Evolutionary conservation across 2,329 filamentous ascomycete species (phyloP).

Genomic region (Biscogniauxia sp.): DNA sequence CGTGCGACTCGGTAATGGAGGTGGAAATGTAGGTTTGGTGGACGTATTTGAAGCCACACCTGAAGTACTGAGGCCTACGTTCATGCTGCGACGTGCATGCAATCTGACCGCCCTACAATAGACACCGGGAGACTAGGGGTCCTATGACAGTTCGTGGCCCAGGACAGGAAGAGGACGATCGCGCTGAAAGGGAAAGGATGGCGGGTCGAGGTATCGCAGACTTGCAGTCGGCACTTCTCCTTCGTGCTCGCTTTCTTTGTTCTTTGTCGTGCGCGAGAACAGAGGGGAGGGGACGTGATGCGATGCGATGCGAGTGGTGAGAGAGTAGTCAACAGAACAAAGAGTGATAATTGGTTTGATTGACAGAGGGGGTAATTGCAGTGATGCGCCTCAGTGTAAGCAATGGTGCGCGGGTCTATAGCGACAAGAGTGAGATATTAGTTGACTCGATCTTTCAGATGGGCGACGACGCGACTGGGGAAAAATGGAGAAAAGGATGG

Average conservation of each 20-base stretch:
- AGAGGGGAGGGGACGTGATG: conserved; percentile 12
- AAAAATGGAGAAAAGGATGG: conserved; percentile 27
- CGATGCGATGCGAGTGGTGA: conserved; percentile 15
- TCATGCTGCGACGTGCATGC: conserved; percentile 30
- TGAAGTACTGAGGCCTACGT: conserved; percentile 21
- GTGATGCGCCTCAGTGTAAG: background rate
- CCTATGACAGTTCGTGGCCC: conserved; percentile 15
- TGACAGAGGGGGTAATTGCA: background rate
- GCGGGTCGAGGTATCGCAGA: conserved; percentile 18
- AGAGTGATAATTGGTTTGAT: conserved; percentile 6
- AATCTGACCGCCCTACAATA: conserved; percentile 20
- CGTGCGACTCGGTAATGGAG: conserved; percentile 26
- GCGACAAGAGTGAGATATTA: conserved; percentile 11
- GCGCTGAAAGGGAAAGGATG: conserved; percentile 27
- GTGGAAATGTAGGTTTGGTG: conserved; percentile 22
- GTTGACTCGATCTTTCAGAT: conserved; percentile 21
- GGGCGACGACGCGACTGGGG: conserved; percentile 28
- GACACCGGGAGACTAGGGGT: conserved; percentile 17
- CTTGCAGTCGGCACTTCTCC: conserved; percentile 6
- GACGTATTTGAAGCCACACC: conserved; percentile 22
- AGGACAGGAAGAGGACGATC: conserved; percentile 23
- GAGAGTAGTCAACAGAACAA: background rate
- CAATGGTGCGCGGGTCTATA: conserved; percentile 17
- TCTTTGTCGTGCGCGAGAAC: conserved; percentile 4
- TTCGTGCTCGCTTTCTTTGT: conserved; percentile 4